Evolutionary conservation across 2,329 filamentous ascomycete genomes (phyloP).

Genomic region (Pyrenophora seminiperda): DNA sequence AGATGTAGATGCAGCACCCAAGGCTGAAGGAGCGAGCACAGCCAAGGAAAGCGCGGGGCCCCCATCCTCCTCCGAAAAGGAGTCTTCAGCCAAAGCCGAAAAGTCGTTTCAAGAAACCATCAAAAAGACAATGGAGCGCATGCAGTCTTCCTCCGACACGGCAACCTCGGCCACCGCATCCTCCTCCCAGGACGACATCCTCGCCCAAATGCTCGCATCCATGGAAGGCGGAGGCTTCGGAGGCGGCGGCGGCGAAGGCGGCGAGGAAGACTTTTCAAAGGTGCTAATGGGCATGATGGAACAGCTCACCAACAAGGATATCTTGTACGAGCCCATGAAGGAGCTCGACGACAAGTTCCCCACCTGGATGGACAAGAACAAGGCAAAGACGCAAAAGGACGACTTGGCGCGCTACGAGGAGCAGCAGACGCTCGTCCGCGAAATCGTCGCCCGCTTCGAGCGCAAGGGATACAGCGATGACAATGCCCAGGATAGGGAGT

Average conservation of each 20-base stretch:
- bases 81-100: conserved; percentile 54
- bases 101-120: conserved; percentile 91
- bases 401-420: conserved; percentile 81
- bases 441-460: conserved; percentile 91
- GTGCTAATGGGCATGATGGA: conserved; percentile 99
- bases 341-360: conserved; percentile 93
- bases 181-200: conserved; percentile 69
- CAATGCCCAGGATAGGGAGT: conserved; percentile 80
- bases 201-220: conserved; percentile 91
- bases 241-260: conserved; percentile 57
- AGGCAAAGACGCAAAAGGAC: conserved; percentile 64
- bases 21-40: conserved; percentile 10
- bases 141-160: conserved; percentile 86
- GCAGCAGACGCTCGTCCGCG: conserved; percentile 77
- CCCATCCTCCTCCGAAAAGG: conserved; percentile 9
- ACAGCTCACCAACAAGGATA: conserved; percentile 97
- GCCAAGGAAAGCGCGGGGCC: conserved; percentile 11
- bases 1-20: too few species aligned
- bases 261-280: conserved; percentile 88
- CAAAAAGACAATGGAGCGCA: conserved; percentile 90
- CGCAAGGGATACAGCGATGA: conserved; percentile 79
- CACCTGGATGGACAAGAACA: conserved; percentile 82
- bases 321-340: conserved; percentile 98
- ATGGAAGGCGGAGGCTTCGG: conserved; percentile 69
- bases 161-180: conserved; percentile 77